Conservation (phyloP, 805 yeast species). For the Lipomyces starkeyi region DNA sequence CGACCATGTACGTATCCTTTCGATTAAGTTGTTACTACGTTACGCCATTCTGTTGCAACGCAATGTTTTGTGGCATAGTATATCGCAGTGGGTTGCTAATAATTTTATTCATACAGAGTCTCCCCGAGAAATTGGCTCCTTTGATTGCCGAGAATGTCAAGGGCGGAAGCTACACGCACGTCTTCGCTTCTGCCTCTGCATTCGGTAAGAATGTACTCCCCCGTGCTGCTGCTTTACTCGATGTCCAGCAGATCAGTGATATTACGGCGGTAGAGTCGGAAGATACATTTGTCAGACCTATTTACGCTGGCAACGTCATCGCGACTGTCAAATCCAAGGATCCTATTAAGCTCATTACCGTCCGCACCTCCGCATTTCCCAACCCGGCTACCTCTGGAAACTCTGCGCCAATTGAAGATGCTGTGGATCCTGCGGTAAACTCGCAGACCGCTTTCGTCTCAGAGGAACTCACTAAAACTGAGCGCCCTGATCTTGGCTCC, state of each 20-base stretch:
- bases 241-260: constrained; percentile 87
- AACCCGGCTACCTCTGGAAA: constrained; percentile 49
- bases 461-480: constrained; percentile 74
- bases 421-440: constrained; percentile 47
- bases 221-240: constrained; percentile 81
- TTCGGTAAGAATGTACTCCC: constrained; percentile 88
- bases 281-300: constrained; percentile 86
- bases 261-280: constrained; percentile 68
- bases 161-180: constrained; percentile 61
- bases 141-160: constrained; percentile 58
- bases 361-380: constrained; percentile 82
- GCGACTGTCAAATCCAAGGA: constrained; percentile 80
- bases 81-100: not conserved
- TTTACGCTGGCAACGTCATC: constrained; percentile 93
- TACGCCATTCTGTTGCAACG: not conserved
- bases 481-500: constrained; percentile 88
- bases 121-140: constrained; percentile 86
- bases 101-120: constrained; percentile 42
- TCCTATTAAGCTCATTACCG: constrained; percentile 68
- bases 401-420: constrained; percentile 56
- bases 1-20: constrained; percentile 52
- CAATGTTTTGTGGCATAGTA: not conserved
- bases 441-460: constrained; percentile 66
- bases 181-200: constrained; percentile 81
- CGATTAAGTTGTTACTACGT: not conserved